Percentiles rank a stretch among this genome's conserved stretches.
Evolutionary conservation across 169 alveolate species (phyloP).

Genomic region (Babesia gibsoni): DNA sequence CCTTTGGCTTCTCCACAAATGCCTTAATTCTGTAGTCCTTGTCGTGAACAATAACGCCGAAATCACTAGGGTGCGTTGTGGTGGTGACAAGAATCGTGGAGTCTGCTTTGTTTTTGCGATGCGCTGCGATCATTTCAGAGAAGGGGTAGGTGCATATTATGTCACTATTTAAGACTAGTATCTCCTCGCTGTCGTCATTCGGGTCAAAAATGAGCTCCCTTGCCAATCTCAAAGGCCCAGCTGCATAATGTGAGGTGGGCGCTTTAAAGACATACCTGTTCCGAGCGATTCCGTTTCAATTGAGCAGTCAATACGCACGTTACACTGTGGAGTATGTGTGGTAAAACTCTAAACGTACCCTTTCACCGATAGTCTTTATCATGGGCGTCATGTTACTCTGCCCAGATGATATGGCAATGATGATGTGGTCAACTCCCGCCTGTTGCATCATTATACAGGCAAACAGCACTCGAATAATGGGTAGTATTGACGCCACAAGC

Average conservation of each 20-base stretch:
- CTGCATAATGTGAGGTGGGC: constrained; percentile 43
- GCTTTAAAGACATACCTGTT: constrained; percentile 80
- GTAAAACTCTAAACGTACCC: constrained; percentile 20
- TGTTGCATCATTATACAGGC: too few species aligned
- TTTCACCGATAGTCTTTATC: constrained; percentile 74
- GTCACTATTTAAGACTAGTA: constrained; percentile 95
- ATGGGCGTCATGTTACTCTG: constrained; percentile 79
- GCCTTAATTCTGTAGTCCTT: constrained; percentile 80
- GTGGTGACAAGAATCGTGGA: constrained; percentile 87
- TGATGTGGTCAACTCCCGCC: constrained; percentile 83
- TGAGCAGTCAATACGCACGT: constrained; percentile 87
- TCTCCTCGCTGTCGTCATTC: constrained; percentile 81
- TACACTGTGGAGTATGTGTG: constrained; percentile 63
- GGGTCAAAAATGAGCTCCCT: constrained; percentile 77
- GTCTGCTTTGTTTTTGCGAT: constrained; percentile 85
- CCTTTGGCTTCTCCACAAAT: constrained; percentile 94
- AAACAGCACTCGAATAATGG: neutral
- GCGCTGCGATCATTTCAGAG: constrained; percentile 89
- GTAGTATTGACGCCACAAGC: neutral
- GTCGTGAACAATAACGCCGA: constrained; percentile 94
- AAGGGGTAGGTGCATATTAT: constrained; percentile 95
- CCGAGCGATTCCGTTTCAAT: constrained; percentile 96
- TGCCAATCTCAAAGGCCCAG: constrained; percentile 89
- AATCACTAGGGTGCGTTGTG: constrained; percentile 94
- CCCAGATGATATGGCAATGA: constrained; percentile 87